Percentiles rank a stretch among this genome's conserved stretches.
Evolutionary conservation across 192 early-diverging fungal species (phyloP).

Genomic region (Ambispora gerdemannii): DNA sequence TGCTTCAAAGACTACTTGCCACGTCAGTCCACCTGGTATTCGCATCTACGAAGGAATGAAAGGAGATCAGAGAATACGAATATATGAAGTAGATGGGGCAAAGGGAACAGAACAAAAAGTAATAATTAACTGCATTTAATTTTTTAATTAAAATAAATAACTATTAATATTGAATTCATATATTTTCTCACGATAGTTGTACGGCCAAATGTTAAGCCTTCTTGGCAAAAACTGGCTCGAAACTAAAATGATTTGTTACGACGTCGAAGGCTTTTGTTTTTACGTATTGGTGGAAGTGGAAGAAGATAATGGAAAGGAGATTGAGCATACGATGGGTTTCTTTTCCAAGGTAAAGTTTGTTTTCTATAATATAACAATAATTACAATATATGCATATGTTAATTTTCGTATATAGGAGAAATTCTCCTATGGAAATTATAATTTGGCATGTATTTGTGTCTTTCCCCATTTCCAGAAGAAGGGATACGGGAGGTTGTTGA

Average conservation of each 20-base stretch:
- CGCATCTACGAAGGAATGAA: conserved; percentile 81
- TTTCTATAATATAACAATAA: neutral
- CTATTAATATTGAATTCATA: neutral
- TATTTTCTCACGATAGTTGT: conserved; percentile 53
- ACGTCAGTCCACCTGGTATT: conserved; percentile 68
- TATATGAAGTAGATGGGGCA: neutral
- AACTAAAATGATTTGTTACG: conserved; percentile 95
- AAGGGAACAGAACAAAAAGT: neutral
- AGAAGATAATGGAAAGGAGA: conserved; percentile 31
- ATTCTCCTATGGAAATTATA: conserved; percentile 75
- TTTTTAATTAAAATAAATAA: conserved; percentile 6
- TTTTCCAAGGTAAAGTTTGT: conserved; percentile 80
- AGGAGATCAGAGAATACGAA: conserved; percentile 66
- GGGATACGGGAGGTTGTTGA: conserved; percentile 81
- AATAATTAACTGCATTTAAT: neutral
- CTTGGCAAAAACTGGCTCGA: conserved; percentile 94
- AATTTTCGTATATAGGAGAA: conserved; percentile 63
- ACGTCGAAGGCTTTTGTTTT: conserved; percentile 90
- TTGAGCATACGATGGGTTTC: conserved; percentile 80
- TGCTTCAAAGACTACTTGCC: conserved; percentile 5
- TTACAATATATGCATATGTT: neutral
- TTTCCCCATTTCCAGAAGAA: conserved; percentile 85
- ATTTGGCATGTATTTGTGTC: conserved; percentile 86
- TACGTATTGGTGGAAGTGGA: conserved; percentile 76
- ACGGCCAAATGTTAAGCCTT: conserved; percentile 92